Base-by-base conservation (phyloP, 345 rosid species). In the Jatropha curcas region DNA sequence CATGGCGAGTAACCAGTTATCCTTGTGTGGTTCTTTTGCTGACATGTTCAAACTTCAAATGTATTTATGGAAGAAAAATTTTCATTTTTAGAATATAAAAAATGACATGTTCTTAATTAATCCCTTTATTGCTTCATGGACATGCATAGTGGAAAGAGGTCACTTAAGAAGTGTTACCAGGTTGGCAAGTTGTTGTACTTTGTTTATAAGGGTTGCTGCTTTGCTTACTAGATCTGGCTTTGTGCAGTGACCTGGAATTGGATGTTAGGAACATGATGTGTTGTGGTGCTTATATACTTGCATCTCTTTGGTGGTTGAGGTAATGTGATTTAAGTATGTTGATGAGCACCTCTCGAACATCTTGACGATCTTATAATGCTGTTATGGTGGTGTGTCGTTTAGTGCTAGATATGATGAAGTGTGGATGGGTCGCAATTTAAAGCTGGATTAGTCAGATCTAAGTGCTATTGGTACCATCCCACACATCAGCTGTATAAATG, bases 161-260 rank as follows among this genome's bases (percentile, higher is more conserved):
- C n/a, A 58, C 57, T 60, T 69, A 45, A 80, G 33, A 78, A 56
- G 80, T 64, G 4, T 68, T 64, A 20, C 67, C 76, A 51, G 75
- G 80, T 68, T 71, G 67, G 74, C 71, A 75, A 63, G 71, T 76
- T 78, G 58, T 70, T 75, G n/a, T 78, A 16, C 78, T 70, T 74
- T 84, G 71, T 83, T 83, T 84, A 81, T 60, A 46, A 80, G 81
- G 74, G 66, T 81, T 86, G 73, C 87, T 75, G 86, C 85, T 88
- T 91, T 91, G 84, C 87, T 90, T 94, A 84, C 83, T 92, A 88
- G 98, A 90, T 91, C 81, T 87, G 90, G 90, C 86, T 80, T 86
- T 82, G 82, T 85, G 88, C 86, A 70, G 88, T 84, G 73, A 82
- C 80, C 79, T 89, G 93, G 89, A 88, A 86, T 80, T 83, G 92